These are phyloP conservation scores for Talaromyces thailandensis DNA, from an alignment of 495 filamentous ascomycete species.

Conservation along the genomic window DNA sequence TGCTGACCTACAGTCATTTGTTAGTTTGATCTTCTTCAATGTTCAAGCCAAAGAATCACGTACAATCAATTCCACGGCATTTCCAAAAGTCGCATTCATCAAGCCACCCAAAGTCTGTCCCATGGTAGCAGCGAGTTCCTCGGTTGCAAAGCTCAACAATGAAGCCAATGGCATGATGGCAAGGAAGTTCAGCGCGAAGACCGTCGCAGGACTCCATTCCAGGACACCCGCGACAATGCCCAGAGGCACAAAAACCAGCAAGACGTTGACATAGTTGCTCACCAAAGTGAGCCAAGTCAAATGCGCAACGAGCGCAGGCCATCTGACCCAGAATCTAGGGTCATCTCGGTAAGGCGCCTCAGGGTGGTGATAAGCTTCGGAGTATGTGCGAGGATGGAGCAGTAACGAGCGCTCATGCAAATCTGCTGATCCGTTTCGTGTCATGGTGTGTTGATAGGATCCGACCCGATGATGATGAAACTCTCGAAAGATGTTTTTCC, in stretches of 20 bases:
- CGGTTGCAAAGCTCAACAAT: slow-evolving; percentile 88
- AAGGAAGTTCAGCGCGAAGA: slow-evolving; percentile 89
- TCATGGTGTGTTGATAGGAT: not conserved
- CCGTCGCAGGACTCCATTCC: slow-evolving; percentile 63
- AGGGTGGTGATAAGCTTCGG: slow-evolving; percentile 10
- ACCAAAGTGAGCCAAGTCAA: slow-evolving; percentile 45
- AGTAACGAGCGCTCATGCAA: slow-evolving; percentile 24
- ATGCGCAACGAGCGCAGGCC: slow-evolving; percentile 42
- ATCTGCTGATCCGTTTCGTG: slow-evolving; percentile 20
- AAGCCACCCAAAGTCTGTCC: slow-evolving; percentile 88
- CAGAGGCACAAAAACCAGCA: slow-evolving; percentile 83
- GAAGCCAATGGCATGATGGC: slow-evolving; percentile 93
- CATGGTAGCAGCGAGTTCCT: slow-evolving; percentile 75
- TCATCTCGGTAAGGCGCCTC: slow-evolving; percentile 23
- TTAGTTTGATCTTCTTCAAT: slow-evolving; percentile 8
- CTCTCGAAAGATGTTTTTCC: not conserved
- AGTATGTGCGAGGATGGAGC: slow-evolving; percentile 15
- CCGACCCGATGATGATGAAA: not conserved
- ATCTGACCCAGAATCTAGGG: slow-evolving; percentile 39
- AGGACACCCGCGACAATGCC: slow-evolving; percentile 71
- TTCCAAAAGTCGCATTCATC: slow-evolving; percentile 94
- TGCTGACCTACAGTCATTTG: slow-evolving; percentile 60
- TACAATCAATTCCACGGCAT: slow-evolving; percentile 97
- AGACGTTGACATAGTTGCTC: slow-evolving; percentile 73
- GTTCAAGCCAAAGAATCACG: slow-evolving; percentile 17